Percentiles rank a stretch among this genome's conserved stretches.
phyloP scores from a whole-genome alignment of 2,329 filamentous ascomycete genomes.

The Magnaporthiopsis rhizophila region DNA sequence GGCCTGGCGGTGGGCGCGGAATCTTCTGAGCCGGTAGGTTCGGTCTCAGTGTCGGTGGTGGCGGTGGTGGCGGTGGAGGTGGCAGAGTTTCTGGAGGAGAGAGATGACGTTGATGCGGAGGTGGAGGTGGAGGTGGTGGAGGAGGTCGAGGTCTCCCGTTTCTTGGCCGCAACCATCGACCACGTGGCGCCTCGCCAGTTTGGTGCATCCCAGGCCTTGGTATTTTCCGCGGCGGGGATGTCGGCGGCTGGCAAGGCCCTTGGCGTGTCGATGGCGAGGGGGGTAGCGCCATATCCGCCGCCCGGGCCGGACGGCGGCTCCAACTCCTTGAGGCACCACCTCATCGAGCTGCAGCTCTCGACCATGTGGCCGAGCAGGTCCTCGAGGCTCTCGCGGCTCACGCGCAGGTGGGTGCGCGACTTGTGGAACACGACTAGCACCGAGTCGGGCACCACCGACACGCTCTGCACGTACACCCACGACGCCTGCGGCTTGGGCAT shows the following conservation, averaged over 20 bases:
- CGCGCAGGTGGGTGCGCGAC: slow-evolving; percentile 7
- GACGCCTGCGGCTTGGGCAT: slow-evolving; percentile 17
- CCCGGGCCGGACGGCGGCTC: too few relatives aligned
- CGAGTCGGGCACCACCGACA: slow-evolving; percentile 13
- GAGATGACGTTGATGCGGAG: too few relatives aligned
- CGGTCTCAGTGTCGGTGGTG: too few relatives aligned
- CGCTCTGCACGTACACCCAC: slow-evolving; percentile 15
- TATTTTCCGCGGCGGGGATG: not conserved
- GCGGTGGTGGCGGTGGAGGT: too few relatives aligned
- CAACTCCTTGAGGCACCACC: not conserved
- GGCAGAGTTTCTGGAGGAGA: too few relatives aligned
- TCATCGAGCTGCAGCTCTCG: not conserved
- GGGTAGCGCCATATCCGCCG: too few relatives aligned
- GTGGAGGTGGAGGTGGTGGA: not conserved
- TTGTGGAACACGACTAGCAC: slow-evolving; percentile 15
- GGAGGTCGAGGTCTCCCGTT: not conserved
- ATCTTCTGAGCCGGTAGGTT: not conserved
- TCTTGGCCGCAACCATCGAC: not conserved
- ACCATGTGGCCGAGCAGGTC: slow-evolving; percentile 5
- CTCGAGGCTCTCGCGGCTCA: slow-evolving; percentile 1
- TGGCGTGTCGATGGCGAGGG: not conserved
- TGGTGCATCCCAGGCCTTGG: not conserved
- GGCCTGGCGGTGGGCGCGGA: too few relatives aligned
- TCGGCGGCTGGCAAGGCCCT: not conserved
- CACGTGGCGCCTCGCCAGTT: not conserved